Percentiles rank a stretch among this genome's conserved stretches.
These are phyloP conservation scores for Mucor circinelloides DNA, from an alignment of 371 early-diverging fungal species.

Conservation along the genomic window DNA sequence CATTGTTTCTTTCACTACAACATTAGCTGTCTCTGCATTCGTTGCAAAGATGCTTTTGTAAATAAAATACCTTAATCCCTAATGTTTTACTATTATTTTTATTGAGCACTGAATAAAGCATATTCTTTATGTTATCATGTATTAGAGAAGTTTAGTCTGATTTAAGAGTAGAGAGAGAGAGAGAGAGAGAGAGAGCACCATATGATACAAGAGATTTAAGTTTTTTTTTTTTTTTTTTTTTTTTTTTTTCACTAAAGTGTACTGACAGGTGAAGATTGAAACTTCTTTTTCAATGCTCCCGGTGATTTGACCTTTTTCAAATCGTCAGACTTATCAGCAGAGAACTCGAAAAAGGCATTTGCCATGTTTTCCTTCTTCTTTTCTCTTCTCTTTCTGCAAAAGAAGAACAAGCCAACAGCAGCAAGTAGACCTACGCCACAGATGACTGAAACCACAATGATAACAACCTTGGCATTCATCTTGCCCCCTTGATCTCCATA, in stretches of 20 bases:
- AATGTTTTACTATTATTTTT: background rate
- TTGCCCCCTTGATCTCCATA: background rate
- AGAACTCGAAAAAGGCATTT: conserved; percentile 36
- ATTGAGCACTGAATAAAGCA: background rate
- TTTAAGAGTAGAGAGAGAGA: too few species aligned
- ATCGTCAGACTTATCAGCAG: conserved; percentile 24
- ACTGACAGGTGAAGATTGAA: conserved; percentile 11
- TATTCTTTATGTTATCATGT: too few species aligned
- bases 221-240: background rate
- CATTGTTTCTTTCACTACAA: background rate
- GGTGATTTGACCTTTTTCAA: conserved; percentile 15
- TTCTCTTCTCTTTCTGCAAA: conserved; percentile 27
- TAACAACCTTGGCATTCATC: conserved; percentile 7
- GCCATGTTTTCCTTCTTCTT: conserved; percentile 40
- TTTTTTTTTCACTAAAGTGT: conserved; percentile 4
- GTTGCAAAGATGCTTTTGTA: background rate
- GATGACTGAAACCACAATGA: conserved; percentile 24
- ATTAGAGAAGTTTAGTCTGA: too few species aligned
- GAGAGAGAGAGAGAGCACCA: background rate
- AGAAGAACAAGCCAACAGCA: conserved; percentile 19
- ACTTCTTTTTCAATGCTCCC: conserved; percentile 20
- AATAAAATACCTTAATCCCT: background rate
- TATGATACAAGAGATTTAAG: background rate
- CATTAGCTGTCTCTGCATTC: background rate
- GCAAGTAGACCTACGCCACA: conserved; percentile 23